Percentiles rank a stretch among this genome's conserved stretches.
Conservation (phyloP, 345 rosid species). For the Bretschneidera sinensis region DNA sequence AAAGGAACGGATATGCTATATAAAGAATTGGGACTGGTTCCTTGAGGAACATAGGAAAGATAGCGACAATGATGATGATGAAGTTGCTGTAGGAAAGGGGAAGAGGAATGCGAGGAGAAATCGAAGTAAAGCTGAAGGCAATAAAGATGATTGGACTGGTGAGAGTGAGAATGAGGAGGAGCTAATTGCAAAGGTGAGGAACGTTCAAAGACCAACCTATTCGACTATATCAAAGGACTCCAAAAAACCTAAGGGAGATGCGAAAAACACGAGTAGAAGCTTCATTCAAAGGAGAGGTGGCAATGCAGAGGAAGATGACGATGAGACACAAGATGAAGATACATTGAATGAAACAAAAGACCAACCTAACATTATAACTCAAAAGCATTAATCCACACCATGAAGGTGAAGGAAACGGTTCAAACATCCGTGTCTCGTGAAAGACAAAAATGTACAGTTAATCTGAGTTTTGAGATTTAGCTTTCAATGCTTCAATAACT, state of each 20-base stretch:
- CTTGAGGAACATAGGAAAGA: slow-evolving; percentile 41
- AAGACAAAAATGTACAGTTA: not conserved
- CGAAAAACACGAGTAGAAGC: slow-evolving; percentile 6
- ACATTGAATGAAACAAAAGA: no score
- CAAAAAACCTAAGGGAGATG: slow-evolving; percentile 16
- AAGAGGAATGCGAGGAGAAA: slow-evolving; percentile 30
- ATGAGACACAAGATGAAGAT: slow-evolving; percentile 33
- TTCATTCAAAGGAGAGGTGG: not conserved
- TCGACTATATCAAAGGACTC: slow-evolving; percentile 51
- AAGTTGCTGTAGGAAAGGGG: slow-evolving; percentile 23
- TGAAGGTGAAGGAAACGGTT: slow-evolving; percentile 13
- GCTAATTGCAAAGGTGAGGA: slow-evolving; percentile 24
- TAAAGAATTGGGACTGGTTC: slow-evolving; percentile 79
- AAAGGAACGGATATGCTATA: slow-evolving; percentile 31
- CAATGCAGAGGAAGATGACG: slow-evolving; percentile 19
- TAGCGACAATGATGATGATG: slow-evolving; percentile 33
- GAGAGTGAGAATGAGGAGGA: slow-evolving; percentile 60
- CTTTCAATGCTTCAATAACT: slow-evolving; percentile 79
- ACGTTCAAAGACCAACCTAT: slow-evolving; percentile 28
- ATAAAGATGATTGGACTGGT: slow-evolving; percentile 55
- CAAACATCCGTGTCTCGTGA: no score
- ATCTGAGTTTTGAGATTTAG: slow-evolving; percentile 26
- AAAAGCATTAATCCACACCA: no score
- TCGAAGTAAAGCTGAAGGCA: slow-evolving; percentile 36
- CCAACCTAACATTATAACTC: no score